phyloP scores from a whole-genome alignment of 2,329 filamentous ascomycete genomes.

The Phaeophleospora eucalypticola region DNA sequence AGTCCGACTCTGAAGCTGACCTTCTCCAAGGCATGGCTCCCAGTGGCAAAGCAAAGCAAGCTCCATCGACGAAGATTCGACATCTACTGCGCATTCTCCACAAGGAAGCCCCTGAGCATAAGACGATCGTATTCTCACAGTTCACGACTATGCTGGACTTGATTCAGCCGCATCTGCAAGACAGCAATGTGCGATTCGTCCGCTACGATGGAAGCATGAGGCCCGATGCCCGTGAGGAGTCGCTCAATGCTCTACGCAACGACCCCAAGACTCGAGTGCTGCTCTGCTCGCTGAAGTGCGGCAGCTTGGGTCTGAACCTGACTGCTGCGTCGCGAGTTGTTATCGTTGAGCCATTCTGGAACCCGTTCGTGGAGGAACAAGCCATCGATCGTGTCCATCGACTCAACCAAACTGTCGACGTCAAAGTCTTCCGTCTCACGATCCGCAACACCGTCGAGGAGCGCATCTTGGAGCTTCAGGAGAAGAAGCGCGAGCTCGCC shows the following conservation, averaged over 20 bases:
- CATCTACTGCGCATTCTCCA: constrained; percentile 77
- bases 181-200: constrained; percentile 70
- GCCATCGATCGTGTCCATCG: constrained; percentile 97
- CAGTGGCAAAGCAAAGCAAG: constrained; percentile 41
- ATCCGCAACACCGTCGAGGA: constrained; percentile 85
- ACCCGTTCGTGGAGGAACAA: constrained; percentile 95
- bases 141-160: constrained; percentile 98
- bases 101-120: constrained; percentile 74
- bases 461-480: constrained; percentile 88
- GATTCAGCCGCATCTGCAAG: constrained; percentile 81
- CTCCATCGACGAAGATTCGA: constrained; percentile 85
- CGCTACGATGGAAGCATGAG: constrained; percentile 95
- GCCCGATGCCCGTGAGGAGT: constrained; percentile 87
- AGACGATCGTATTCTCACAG: constrained; percentile 97
- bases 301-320: constrained; percentile 85
- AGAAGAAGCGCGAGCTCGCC: constrained; percentile 89
- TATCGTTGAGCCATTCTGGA: constrained; percentile 98
- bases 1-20: constrained; percentile 38
- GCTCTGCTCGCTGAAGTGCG: constrained; percentile 90
- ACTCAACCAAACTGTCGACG: constrained; percentile 93
- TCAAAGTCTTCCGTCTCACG: constrained; percentile 91
- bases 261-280: constrained; percentile 74
- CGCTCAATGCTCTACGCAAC: constrained; percentile 69
- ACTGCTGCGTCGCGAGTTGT: constrained; percentile 91
- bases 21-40: constrained; percentile 18